Base-by-base conservation (phyloP, 805 yeast species). In the Clavispora carvajalis region DNA sequence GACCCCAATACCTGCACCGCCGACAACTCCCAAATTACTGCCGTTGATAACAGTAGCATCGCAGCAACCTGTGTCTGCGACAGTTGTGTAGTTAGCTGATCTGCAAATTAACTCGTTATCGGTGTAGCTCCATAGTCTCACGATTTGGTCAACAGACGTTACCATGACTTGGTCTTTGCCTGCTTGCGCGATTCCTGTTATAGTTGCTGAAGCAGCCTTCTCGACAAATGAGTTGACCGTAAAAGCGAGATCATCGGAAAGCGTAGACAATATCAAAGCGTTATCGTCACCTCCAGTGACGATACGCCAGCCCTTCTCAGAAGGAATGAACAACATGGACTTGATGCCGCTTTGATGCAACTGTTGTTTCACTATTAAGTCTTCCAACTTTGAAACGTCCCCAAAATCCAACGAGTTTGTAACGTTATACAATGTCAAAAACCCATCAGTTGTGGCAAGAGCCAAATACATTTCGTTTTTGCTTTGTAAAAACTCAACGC, bases 251-350 rank as follows among this genome's bases (percentile, higher is more conserved):
- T 51, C 43, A 2, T 40, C 41, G 0, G 38, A 44, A 7, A 58
- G 51, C 8, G 50, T 54, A 1, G 62, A 58, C 7, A 65, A 37
- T 1, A 60, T 43, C 23, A 83, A 54, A 0, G 88, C 84, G 60
- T 91, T 90, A 54, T 93, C 99, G 57, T 93, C 99, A 40, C 99
- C 98, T 23, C 96, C 97, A 1, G 96, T 79, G 5, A 79, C 65
- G 4, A 85, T 58, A 5, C 35, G 47, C 17, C 61, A 54, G 2
- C 63, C 42, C 7, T 45, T 34, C 0, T 33, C 33, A 3, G 31
- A 41, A 2, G 45, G 52, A 10, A 59, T 37, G 2, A 67, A 37
- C 11, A 62, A 70, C n/a, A 85, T 54, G 1, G 83, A 73, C 46
- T 88, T 85, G 36, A 91, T 74, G 29, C 96, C 88, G 28, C 91